Base-by-base conservation (phyloP, 2,329 filamentous ascomycete species). In the Hymenoscyphus albidus region DNA sequence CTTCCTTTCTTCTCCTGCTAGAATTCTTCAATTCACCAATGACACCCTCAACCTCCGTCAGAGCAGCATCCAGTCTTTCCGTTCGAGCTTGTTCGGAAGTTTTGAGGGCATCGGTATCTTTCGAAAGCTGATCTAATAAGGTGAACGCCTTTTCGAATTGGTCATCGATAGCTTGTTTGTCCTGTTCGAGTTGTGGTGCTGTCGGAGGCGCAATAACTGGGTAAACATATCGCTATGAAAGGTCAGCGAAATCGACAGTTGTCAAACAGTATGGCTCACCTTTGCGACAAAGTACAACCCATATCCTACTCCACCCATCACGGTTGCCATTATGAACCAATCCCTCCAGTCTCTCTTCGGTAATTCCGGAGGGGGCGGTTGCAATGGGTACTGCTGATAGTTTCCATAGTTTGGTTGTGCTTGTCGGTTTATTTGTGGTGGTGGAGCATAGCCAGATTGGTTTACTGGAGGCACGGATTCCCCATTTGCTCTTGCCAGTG, bases 241-340 rank as follows among this genome's bases (percentile, higher is more conserved):
- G 18, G 38, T 78, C 65, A 78, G 62, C 58, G 67, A 13, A 22
- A n/a, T 54, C 18, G 13, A 35, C 13, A 18, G 9, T 7, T 18
- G 16, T 70, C 32, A n/a, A 56, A 39, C 48, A 39, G 22, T 32
- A 38, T n/a, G 14, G 58, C 63, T 44, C 80, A 92, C 90, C 85
- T 96, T 96, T 66, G 93, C 91, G 16, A 97, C 84, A 69, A 89
- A 86, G 76, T 95, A 99, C 27, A 97, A 78, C 0, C 93, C 94
- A 74, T 97, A 98, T 48, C 92, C 85, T 22, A 97, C 88, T 59
- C 93, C 92, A 64, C 93, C 90, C 68, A 96, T 89, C 13, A 98
- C 91, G 0, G 95, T 99, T 7, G 95, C 95, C 92, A 98, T 97
- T 78, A 99, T 98, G 79, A 99, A 99, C 91, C 93, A 98, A 76